These are phyloP conservation scores for Fusarium sarcochroum DNA, from an alignment of 2,329 filamentous ascomycete genomes.

Conservation along the genomic window DNA sequence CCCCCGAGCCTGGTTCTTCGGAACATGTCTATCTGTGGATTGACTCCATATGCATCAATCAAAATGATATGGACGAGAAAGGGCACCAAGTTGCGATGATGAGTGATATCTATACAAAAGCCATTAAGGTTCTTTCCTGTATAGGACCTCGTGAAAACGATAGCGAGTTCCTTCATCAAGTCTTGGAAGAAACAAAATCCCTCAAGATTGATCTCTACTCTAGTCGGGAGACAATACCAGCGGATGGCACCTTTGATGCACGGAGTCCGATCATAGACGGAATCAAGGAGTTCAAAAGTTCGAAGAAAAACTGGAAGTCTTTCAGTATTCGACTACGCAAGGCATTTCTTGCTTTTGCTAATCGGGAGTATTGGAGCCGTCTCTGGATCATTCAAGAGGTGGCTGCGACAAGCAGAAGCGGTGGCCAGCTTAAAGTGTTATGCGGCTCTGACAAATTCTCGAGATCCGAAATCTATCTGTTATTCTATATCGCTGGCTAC, in stretches of 20 bases:
- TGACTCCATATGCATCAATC: slow-evolving; percentile 1
- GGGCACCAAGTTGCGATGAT: background rate
- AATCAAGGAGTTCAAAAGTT: background rate
- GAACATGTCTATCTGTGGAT: background rate
- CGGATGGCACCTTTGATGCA: no score
- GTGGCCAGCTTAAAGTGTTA: background rate
- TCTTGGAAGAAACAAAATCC: background rate
- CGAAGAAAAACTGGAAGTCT: background rate
- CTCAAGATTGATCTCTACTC: no score
- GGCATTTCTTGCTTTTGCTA: background rate
- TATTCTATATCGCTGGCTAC: background rate
- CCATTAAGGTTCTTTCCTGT: background rate
- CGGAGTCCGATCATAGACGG: no score
- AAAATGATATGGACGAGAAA: background rate
- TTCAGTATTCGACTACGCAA: background rate
- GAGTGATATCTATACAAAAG: background rate
- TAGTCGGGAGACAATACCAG: no score
- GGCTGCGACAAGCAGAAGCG: background rate
- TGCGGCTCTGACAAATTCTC: background rate
- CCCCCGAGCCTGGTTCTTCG: no score
- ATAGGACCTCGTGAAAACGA: background rate
- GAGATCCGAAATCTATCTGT: background rate
- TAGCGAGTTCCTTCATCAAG: background rate
- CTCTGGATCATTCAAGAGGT: slow-evolving; percentile 1
- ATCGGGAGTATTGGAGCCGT: background rate